Conservation (phyloP, 352 stramenopile species). For the Phytophthora gonapodyides region DNA sequence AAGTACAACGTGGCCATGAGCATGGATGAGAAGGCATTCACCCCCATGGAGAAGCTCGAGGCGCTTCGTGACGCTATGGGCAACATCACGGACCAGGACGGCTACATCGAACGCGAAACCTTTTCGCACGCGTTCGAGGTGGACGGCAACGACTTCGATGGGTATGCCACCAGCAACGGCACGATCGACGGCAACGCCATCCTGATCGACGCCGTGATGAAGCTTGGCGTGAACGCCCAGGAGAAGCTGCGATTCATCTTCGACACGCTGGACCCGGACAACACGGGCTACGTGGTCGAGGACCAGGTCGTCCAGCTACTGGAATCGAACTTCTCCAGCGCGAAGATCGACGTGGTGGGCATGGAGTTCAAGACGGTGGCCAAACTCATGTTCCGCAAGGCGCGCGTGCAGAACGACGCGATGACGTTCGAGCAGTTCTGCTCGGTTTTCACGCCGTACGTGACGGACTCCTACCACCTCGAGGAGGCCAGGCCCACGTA, state of each 20-base stretch:
- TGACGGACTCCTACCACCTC: constrained; percentile 54
- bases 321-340: constrained; percentile 67
- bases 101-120: constrained; percentile 67
- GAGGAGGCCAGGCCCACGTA: constrained; percentile 40
- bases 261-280: constrained; percentile 63
- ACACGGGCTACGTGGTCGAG: constrained; percentile 49
- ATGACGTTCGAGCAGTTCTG: constrained; percentile 73
- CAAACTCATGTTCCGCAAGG: constrained; percentile 69
- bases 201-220: constrained; percentile 71
- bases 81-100: constrained; percentile 57
- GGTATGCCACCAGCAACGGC: constrained; percentile 51
- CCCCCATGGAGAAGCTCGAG: constrained; percentile 56
- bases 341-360: constrained; percentile 74
- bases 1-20: constrained; percentile 65
- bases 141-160: constrained; percentile 48
- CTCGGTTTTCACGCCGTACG: constrained; percentile 62
- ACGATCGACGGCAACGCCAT: constrained; percentile 73
- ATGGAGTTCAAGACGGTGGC: constrained; percentile 64
- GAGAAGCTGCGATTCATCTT: constrained; percentile 83
- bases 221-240: constrained; percentile 63
- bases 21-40: constrained; percentile 50
- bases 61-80: constrained; percentile 67
- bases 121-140: constrained; percentile 77
- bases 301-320: constrained; percentile 62
- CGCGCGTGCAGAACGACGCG: constrained; percentile 43